Conservation (phyloP, 441 rosid genomes). For the Populus tomentosa region DNA sequence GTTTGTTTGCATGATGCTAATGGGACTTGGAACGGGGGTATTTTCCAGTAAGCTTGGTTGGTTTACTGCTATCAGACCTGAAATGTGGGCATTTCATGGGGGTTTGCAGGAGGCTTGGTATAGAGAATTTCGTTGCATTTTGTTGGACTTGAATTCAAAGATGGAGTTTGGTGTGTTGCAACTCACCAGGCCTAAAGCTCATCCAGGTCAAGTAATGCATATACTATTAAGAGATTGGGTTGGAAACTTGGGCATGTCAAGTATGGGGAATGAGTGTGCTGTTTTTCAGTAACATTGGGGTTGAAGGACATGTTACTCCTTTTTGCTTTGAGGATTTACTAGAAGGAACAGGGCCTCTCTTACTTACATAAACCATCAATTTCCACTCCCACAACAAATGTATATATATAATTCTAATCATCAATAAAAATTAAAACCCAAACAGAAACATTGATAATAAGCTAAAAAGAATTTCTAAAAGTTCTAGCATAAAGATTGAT, state of each 20-base stretch:
- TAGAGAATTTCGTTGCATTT: neutral
- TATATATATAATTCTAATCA: too few relatives aligned
- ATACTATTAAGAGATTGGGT: neutral
- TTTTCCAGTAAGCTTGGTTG: neutral
- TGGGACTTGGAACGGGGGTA: neutral
- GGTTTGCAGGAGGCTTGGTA: neutral
- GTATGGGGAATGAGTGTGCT: neutral
- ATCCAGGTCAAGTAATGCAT: neutral
- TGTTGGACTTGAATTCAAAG: neutral
- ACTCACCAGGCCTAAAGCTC: neutral
- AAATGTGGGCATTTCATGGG: neutral
- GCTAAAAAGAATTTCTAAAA: neutral
- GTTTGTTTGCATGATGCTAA: neutral
- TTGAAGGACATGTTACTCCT: neutral
- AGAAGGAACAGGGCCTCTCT: neutral
- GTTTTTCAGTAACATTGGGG: neutral
- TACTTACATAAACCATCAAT: neutral
- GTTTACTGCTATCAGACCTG: neutral
- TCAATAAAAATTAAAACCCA: neutral
- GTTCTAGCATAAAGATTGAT: neutral
- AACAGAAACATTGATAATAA: neutral
- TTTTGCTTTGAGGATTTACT: neutral
- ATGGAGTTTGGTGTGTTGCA: neutral
- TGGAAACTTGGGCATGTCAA: neutral
- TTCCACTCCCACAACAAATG: neutral